Conservation (phyloP, 371 early-diverging fungal species). For the Apophysomyces ossiformis region DNA sequence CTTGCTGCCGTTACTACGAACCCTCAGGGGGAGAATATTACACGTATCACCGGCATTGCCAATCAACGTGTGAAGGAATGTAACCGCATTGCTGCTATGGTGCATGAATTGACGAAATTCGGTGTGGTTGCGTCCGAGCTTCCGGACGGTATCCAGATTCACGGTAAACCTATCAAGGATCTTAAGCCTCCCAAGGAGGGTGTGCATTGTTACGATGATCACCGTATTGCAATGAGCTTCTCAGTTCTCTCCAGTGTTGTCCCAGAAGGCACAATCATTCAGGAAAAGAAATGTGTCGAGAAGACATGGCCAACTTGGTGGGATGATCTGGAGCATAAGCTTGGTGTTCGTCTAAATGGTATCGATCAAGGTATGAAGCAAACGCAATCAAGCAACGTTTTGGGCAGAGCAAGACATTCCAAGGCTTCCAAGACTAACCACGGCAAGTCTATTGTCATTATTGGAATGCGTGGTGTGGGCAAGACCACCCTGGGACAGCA, state of each 20-base stretch:
- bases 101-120: constrained; percentile 88
- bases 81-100: constrained; percentile 96
- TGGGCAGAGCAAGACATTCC: constrained; percentile 24
- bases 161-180: constrained; percentile 66
- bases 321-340: constrained; percentile 84
- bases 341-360: constrained; percentile 78
- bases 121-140: constrained; percentile 86
- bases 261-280: constrained; percentile 76
- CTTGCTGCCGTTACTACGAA: constrained; percentile 86
- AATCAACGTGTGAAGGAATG: constrained; percentile 99
- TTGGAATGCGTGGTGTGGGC: constrained; percentile 98
- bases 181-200: constrained; percentile 67
- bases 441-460: constrained; percentile 75
- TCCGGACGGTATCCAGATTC: constrained; percentile 91
- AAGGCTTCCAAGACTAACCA: constrained; percentile 25
- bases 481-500: constrained; percentile 88
- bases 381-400: constrained; percentile 35
- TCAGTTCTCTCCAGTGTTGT: constrained; percentile 82
- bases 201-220: constrained; percentile 95
- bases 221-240: constrained; percentile 97
- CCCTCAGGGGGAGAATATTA: constrained; percentile 60
- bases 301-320: constrained; percentile 99
- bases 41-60: constrained; percentile 93
- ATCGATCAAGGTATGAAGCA: constrained; percentile 65
- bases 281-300: constrained; percentile 95